Evolutionary conservation across 306 rosid genomes (phyloP), one percentile per base, ranked within the genome.

Genomic region (Vigna unguiculata): DNA sequence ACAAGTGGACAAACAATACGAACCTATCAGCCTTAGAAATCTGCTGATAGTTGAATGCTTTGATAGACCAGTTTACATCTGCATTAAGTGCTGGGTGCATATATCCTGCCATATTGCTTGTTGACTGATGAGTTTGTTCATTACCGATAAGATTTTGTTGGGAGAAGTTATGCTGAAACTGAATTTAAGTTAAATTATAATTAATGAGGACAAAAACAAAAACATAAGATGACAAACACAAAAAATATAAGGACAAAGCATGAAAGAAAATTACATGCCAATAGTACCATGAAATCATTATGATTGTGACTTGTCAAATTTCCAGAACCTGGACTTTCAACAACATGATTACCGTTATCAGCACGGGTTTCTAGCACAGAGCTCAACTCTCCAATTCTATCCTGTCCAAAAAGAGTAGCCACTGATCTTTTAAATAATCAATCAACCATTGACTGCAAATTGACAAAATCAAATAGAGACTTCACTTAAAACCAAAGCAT

Each of bases 381-480:
- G 61, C 78, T 71, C 85, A 88, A 75, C 83, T 90, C 91, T 79
- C 88, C 86, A 73, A 90, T 86, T 87, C 87, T 89, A 80, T 94
- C 96, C 96, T 92, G 95, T 57, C 62, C 83, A 21, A 75, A n/a
- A 19, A 45, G 38, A 68, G 61, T 32, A 80, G 53, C 13, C 57
- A 43, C 65, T 32, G 32, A 71, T 63, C 25, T 72, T 76, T 66
- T 55, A 55, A 64, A 47, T 43, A 72, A 75, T 22, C 74, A 68
- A 70, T 59, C 36, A 61, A 34, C 55, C 68, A 74, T 52, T 62
- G 36, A 61, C 59, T 51, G 7, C 28, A 34, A 32, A 77, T 9
- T 7, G 25, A 77, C 28, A 20, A 12, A 32, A 49, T 43, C 45
- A 70, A 51, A 73, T 46, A 48, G 45, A 73, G 25, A 52, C 47